Evolutionary conservation across 257 asterid species (phyloP).

Genomic region (Lycium barbarum): DNA sequence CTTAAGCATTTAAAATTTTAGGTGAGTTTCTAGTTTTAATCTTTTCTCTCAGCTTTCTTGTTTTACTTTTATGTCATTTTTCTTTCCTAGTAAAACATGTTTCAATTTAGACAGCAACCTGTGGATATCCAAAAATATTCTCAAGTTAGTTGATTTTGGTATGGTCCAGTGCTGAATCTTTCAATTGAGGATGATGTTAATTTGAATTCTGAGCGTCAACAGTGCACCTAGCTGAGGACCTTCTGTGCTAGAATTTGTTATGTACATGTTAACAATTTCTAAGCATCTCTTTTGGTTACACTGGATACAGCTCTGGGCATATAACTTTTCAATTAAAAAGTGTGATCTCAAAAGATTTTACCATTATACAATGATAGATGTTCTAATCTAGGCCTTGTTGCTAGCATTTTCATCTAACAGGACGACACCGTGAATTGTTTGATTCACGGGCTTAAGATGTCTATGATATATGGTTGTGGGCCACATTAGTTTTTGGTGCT

Average conservation of each 20-base stretch:
- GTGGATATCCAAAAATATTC: not conserved
- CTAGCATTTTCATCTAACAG: not conserved
- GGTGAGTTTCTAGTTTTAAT: not conserved
- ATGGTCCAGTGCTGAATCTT: not conserved
- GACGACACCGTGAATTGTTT: not conserved
- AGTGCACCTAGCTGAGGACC: not conserved
- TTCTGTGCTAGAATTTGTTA: not conserved
- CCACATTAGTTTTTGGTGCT: not conserved
- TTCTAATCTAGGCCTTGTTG: slow-evolving; percentile 5
- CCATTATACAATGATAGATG: not conserved
- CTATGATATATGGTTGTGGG: not conserved
- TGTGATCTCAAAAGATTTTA: not conserved
- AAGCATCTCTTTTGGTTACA: not conserved
- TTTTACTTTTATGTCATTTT: slow-evolving; percentile 3
- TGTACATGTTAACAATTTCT: not conserved
- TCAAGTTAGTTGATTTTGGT: not conserved
- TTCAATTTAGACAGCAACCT: not conserved
- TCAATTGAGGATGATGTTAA: not conserved
- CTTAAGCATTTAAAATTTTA: not conserved
- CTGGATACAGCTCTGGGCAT: not conserved
- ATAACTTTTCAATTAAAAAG: not conserved
- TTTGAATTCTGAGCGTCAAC: too few relatives aligned
- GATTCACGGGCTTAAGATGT: not conserved
- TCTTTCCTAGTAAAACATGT: not conserved
- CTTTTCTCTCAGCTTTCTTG: not conserved